Percentiles rank a stretch among this genome's conserved stretches.
phyloP scores from a whole-genome alignment of 192 early-diverging fungal species.

The Backusella westeae region DNA sequence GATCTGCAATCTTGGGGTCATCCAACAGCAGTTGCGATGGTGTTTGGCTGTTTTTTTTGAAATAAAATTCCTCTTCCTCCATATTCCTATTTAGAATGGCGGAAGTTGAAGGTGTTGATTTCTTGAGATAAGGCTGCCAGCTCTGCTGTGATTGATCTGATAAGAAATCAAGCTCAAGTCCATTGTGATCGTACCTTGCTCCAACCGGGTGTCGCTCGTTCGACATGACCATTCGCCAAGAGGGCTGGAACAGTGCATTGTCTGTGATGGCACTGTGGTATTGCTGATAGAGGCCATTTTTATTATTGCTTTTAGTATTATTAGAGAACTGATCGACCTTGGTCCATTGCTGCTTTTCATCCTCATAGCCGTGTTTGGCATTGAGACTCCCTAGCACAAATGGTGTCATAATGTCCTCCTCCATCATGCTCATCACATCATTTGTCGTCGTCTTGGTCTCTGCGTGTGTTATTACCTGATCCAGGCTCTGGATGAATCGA shows the following conservation, averaged over 20 bases:
- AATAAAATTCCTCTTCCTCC: background rate
- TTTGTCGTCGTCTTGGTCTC: background rate
- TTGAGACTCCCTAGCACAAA: slow-evolving; percentile 13
- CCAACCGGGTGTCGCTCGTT: background rate
- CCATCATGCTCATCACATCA: background rate
- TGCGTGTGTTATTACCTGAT: background rate
- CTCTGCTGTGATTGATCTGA: background rate
- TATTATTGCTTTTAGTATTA: background rate
- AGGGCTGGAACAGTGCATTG: background rate
- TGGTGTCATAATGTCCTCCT: slow-evolving; percentile 7
- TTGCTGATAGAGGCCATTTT: background rate
- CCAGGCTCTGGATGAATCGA: background rate
- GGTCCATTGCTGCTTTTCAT: slow-evolving; percentile 7
- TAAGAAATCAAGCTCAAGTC: background rate
- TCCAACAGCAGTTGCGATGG: background rate
- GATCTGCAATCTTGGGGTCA: slow-evolving; percentile 2
- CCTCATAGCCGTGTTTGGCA: background rate
- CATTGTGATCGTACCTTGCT: background rate
- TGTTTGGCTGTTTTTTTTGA: slow-evolving; percentile 2
- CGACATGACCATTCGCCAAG: background rate
- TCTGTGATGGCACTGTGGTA: background rate
- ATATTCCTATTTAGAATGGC: background rate
- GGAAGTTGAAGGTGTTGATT: slow-evolving; percentile 4
- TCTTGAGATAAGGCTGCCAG: slow-evolving; percentile 3
- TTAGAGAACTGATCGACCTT: background rate